A percentile compares a stretch with the other conserved stretches of the same genome.
Evolutionary conservation across 2,329 filamentous ascomycete species (phyloP).

Genomic region (Lecanicillium sp.): DNA sequence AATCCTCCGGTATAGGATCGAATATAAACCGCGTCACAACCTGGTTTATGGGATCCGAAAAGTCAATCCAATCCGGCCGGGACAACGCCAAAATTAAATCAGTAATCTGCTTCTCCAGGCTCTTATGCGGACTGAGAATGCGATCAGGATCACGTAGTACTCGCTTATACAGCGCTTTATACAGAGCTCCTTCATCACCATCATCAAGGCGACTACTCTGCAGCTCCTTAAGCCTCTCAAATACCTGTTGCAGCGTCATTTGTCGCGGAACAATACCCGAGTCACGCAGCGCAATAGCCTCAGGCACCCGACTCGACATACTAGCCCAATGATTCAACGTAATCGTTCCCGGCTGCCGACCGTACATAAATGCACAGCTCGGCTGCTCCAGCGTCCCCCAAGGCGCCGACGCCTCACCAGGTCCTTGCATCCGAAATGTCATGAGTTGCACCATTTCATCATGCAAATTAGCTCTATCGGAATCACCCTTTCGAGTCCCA

Average conservation of each 20-base stretch:
- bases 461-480: constrained; percentile 41
- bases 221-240: constrained; percentile 51
- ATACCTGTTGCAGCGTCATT: constrained; percentile 48
- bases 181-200: constrained; percentile 49
- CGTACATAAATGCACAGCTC: constrained; percentile 60
- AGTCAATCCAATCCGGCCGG: constrained; percentile 65
- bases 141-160: constrained; percentile 62
- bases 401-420: constrained; percentile 36
- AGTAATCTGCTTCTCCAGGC: constrained; percentile 62
- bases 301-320: constrained; percentile 46
- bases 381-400: constrained; percentile 71
- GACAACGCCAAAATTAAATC: constrained; percentile 64
- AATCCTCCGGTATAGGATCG: constrained; percentile 46
- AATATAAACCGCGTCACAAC: constrained; percentile 67
- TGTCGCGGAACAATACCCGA: constrained; percentile 51
- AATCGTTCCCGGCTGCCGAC: constrained; percentile 58
- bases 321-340: constrained; percentile 63
- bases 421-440: constrained; percentile 40
- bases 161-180: constrained; percentile 56
- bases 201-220: constrained; percentile 47
- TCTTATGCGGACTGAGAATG: constrained; percentile 49
- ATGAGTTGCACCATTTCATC: constrained; percentile 51
- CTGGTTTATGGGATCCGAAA: constrained; percentile 61
- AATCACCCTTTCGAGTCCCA: constrained; percentile 35
- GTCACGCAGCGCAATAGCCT: constrained; percentile 49